A percentile compares a stretch with the other conserved stretches of the same genome.
These are phyloP conservation scores for Metarhizium robertsii DNA, from an alignment of 2,329 filamentous ascomycete species.

Conservation along the genomic window DNA sequence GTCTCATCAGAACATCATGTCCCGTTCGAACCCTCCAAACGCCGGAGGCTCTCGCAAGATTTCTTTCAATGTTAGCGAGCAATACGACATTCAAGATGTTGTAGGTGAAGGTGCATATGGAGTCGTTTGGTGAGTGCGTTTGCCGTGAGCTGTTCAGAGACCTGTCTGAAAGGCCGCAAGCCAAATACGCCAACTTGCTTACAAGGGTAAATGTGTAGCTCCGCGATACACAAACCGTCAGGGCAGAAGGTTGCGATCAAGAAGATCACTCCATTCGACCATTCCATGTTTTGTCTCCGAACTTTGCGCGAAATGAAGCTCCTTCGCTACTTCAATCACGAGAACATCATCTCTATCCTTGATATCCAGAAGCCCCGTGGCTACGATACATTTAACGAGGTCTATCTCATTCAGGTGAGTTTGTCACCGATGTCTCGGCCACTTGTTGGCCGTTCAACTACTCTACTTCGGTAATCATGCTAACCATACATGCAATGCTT, in stretches of 20 bases:
- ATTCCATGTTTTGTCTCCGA: constrained; percentile 96
- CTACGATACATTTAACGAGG: constrained; percentile 93
- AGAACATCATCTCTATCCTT: constrained; percentile 99
- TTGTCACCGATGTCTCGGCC: not conserved
- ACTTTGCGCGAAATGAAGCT: constrained; percentile 99
- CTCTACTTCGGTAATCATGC: not conserved
- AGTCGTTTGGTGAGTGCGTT: constrained; percentile 78
- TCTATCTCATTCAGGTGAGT: constrained; percentile 91
- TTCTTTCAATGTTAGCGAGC: constrained; percentile 98
- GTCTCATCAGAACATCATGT: constrained; percentile 33
- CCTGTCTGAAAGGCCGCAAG: not conserved
- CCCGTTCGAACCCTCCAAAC: constrained; percentile 46
- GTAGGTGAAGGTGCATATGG: constrained; percentile 98
- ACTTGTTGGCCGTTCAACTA: not conserved
- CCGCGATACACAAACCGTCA: constrained; percentile 94
- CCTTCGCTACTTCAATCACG: constrained; percentile 96
- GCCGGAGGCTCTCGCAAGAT: constrained; percentile 75
- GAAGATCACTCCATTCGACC: constrained; percentile 98
- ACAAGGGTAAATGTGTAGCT: constrained; percentile 43
- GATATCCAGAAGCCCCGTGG: constrained; percentile 97
- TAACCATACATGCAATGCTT: not conserved
- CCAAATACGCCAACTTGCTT: not conserved
- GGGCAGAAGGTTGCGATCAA: constrained; percentile 99
- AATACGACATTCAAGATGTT: constrained; percentile 99
- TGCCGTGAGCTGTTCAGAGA: not conserved